Evolutionary conservation across 805 yeast genomes (phyloP), one percentile per base, ranked within the genome.

Genomic region (Lipomyces yamanashiensis): DNA sequence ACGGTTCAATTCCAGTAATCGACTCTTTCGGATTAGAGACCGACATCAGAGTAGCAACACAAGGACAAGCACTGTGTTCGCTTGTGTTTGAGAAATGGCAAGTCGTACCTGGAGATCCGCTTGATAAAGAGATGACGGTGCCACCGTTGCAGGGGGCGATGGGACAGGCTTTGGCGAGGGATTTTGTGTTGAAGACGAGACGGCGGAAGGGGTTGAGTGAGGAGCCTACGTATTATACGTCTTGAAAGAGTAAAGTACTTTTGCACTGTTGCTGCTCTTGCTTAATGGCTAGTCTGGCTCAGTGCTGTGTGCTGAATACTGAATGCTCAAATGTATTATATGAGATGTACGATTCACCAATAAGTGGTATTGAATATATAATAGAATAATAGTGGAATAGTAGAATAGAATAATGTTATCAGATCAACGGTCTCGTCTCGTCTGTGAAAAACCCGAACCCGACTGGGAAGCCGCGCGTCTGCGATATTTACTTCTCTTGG

Each of bases 21-120:
- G 99, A 95, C 67, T 88, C 97, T 1, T 79, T 88, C 59, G 99
- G 98, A 0, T 80, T 95, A 53, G 97, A 90, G 72, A 85, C 96
- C 0, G 99, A 95, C 74, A 76, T 95, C 39, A 76, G 97, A 66
- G 75, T 90, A 12, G 83, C 86, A 12, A 86, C 96, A 0, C 86
- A 85, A 66, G 97, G 97, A 4, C 87, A 84, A 70, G 92, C 95
- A 0, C 81, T 85, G 80, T 84, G 91, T 52, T 84, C 84, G 53
- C 73, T 88, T 65, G 82, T 82, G 54, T 90, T 90, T 74, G 81
- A 81, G 61, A 82, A 81, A 61, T 95, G 97, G 96, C 82, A 83
- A 21, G 75, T 79, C 2, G 96, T 90, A 0, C 96, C 97, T 1
- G 99, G 99, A 0, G 91, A 93, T 76, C 98, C 98, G 8, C 72